Percentiles rank a stretch among this genome's conserved stretches.
phyloP scores from a whole-genome alignment of 1,284 basidiomycete genomes.

The Athelia sp. region DNA sequence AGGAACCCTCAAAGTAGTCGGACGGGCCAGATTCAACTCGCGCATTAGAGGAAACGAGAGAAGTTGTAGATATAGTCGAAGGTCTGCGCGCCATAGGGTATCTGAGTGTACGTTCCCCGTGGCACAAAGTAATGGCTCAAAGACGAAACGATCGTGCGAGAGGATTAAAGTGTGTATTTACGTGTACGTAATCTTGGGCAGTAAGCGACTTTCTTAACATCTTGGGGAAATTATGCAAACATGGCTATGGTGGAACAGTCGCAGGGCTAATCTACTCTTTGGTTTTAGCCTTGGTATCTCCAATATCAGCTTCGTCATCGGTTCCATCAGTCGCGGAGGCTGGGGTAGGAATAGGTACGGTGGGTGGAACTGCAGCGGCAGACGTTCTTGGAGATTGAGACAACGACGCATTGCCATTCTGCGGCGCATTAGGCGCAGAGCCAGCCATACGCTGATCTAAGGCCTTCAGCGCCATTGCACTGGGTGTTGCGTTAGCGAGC shows the following conservation, averaged over 20 bases:
- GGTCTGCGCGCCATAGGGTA: conserved; percentile 27
- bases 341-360: conserved; percentile 17
- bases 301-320: conserved; percentile 22
- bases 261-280: conserved; percentile 1
- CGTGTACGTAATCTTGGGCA: background rate
- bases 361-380: conserved; percentile 28
- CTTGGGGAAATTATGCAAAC: background rate
- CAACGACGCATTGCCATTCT: conserved; percentile 31
- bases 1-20: background rate
- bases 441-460: conserved; percentile 88
- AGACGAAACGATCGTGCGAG: background rate
- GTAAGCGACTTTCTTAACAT: background rate
- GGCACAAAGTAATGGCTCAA: too few relatives aligned
- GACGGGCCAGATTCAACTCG: background rate
- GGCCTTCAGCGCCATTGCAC: conserved; percentile 91
- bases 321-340: conserved; percentile 21
- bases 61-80: conserved; percentile 19
- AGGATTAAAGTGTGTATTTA: background rate
- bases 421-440: conserved; percentile 40
- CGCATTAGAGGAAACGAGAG: conserved; percentile 8
- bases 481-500: conserved; percentile 5
- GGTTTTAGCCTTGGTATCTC: conserved; percentile 2
- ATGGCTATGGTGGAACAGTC: too few relatives aligned
- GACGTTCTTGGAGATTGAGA: conserved; percentile 31
- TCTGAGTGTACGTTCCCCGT: too few relatives aligned